phyloP scores from a whole-genome alignment of 306 rosid species.

The Albizia julibrissin region DNA sequence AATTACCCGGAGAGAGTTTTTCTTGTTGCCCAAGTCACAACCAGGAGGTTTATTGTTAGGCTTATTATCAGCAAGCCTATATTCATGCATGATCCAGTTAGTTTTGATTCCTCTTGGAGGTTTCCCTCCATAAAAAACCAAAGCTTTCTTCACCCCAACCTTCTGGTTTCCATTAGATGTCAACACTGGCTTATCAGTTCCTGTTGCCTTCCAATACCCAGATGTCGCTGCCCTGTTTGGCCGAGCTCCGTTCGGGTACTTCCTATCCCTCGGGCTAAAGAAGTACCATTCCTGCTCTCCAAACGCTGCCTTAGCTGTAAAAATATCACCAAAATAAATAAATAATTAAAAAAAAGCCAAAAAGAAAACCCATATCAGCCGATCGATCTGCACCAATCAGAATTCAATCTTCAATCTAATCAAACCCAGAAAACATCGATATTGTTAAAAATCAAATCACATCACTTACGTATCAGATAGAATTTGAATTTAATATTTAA shows the following conservation, averaged over 20 bases:
- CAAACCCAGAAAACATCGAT: background rate
- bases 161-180: slow-evolving; percentile 49
- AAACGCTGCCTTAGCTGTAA: slow-evolving; percentile 68
- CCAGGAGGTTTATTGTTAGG: slow-evolving; percentile 62
- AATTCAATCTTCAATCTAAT: background rate
- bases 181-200: slow-evolving; percentile 69
- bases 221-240: slow-evolving; percentile 73
- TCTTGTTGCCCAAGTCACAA: slow-evolving; percentile 58
- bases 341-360: background rate
- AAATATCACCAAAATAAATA: background rate
- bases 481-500: background rate
- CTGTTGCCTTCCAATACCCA: slow-evolving; percentile 83
- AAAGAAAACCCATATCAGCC: background rate
- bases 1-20: slow-evolving; percentile 64
- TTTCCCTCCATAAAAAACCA: slow-evolving; percentile 78
- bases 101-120: slow-evolving; percentile 77
- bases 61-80: slow-evolving; percentile 58
- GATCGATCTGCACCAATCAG: background rate
- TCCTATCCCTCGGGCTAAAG: slow-evolving; percentile 74
- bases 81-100: slow-evolving; percentile 90
- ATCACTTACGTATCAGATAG: background rate
- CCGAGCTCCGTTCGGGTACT: slow-evolving; percentile 75
- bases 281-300: slow-evolving; percentile 85
- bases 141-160: slow-evolving; percentile 79
- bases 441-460: background rate